Conservation (phyloP, 306 rosid species). For the Vachellia pachyceras region DNA sequence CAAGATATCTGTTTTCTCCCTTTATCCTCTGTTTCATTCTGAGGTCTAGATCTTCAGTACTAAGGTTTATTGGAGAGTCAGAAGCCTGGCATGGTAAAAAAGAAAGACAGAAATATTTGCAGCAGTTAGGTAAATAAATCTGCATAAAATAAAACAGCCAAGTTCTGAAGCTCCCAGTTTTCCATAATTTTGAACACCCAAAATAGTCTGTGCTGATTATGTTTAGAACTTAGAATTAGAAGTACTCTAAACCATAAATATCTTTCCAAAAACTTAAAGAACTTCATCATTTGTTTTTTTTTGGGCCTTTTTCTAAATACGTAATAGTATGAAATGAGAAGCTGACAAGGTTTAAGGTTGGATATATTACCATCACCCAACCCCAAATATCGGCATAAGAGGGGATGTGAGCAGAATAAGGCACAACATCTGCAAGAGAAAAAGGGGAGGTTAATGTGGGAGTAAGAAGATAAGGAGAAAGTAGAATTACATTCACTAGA, state of each 20-base stretch:
- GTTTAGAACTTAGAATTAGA: background rate
- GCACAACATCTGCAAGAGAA: constrained; percentile 81
- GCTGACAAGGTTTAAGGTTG: background rate
- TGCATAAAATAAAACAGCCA: background rate
- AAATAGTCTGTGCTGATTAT: background rate
- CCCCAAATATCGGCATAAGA: constrained; percentile 99
- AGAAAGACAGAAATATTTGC: background rate
- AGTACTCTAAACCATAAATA: background rate
- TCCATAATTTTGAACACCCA: background rate
- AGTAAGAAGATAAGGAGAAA: background rate
- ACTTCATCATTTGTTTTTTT: background rate
- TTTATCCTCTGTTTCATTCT: constrained; percentile 66
- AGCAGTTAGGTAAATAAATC: background rate
- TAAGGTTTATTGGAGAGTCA: constrained; percentile 58
- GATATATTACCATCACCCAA: constrained; percentile 81
- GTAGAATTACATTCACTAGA: background rate
- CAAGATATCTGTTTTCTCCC: constrained; percentile 74
- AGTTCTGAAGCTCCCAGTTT: background rate
- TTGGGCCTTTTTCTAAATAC: background rate
- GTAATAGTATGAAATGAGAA: background rate
- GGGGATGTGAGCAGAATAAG: constrained; percentile 94
- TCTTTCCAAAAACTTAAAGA: constrained; percentile 15
- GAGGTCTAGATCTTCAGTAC: constrained; percentile 66
- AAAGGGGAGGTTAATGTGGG: constrained; percentile 20
- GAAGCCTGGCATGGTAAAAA: constrained; percentile 56